Conservation (phyloP, 2,329 filamentous ascomycete genomes). For the Fusarium solani-melongenae region DNA sequence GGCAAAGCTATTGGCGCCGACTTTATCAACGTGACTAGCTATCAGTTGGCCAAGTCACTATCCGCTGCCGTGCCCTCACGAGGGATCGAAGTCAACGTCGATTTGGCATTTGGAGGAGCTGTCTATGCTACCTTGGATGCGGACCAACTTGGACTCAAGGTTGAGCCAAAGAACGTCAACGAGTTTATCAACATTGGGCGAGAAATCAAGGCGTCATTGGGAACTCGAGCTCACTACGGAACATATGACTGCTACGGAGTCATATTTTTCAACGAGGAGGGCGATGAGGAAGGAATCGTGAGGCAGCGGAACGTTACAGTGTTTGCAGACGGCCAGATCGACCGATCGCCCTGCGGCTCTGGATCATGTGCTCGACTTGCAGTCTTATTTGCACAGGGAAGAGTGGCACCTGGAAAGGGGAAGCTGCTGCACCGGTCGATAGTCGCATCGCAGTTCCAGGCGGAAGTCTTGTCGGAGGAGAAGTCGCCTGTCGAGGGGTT, state of each 20-base stretch:
- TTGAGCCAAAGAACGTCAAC: conserved; percentile 9
- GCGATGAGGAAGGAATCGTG: background rate
- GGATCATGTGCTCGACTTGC: conserved; percentile 38
- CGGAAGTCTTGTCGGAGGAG: conserved; percentile 22
- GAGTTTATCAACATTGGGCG: conserved; percentile 31
- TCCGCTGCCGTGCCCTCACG: background rate
- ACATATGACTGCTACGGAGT: conserved; percentile 26
- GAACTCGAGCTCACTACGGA: conserved; percentile 1
- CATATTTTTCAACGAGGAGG: conserved; percentile 28
- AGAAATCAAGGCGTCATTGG: conserved; percentile 28
- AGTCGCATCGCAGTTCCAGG: conserved; percentile 19
- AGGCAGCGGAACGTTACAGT: conserved; percentile 37
- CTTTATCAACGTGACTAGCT: conserved; percentile 33
- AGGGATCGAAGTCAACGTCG: background rate
- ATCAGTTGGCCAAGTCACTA: conserved; percentile 18
- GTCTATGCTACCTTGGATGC: conserved; percentile 27
- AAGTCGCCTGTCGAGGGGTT: conserved; percentile 21
- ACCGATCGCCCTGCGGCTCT: conserved; percentile 42
- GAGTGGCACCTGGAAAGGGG: background rate
- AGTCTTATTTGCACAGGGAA: conserved; percentile 8
- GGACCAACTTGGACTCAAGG: conserved; percentile 8
- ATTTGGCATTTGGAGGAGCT: conserved; percentile 26
- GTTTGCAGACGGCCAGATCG: conserved; percentile 43
- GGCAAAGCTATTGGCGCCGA: conserved; percentile 16
- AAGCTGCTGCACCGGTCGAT: conserved; percentile 27